These are phyloP conservation scores for Fragaria nilgerrensis DNA, from an alignment of 306 rosid species.

Conservation along the genomic window DNA sequence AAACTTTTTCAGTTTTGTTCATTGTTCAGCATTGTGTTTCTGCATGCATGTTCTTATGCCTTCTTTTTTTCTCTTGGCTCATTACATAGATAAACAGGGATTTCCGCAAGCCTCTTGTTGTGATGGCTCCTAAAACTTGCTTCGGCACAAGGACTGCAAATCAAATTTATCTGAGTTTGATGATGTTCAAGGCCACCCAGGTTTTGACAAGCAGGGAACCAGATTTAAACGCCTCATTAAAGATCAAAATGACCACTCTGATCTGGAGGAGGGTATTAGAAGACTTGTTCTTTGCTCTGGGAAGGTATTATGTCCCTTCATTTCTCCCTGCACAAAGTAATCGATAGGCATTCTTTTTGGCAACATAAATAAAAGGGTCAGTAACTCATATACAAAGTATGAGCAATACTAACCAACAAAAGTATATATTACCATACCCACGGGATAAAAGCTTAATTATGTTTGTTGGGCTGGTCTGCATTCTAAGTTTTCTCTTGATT, in stretches of 20 bases:
- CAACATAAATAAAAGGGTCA: not conserved
- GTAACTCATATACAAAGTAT: not conserved
- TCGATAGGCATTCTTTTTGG: not conserved
- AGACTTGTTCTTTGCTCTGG: slow-evolving; percentile 91
- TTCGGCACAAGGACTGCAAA: slow-evolving; percentile 85
- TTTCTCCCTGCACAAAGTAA: not conserved
- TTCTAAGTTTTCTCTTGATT: slow-evolving; percentile 11
- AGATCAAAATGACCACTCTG: slow-evolving; percentile 77
- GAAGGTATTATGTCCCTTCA: slow-evolving; percentile 45
- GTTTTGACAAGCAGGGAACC: slow-evolving; percentile 98
- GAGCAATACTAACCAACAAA: not conserved
- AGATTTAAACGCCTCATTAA: slow-evolving; percentile 94
- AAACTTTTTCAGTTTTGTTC: slow-evolving; percentile 16
- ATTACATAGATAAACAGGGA: slow-evolving; percentile 74
- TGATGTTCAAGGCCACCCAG: slow-evolving; percentile 98
- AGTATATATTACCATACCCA: not conserved
- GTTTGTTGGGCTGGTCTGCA: not conserved
- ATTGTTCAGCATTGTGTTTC: not conserved
- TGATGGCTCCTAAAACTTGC: slow-evolving; percentile 94
- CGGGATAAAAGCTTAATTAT: not conserved
- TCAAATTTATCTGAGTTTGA: slow-evolving; percentile 93
- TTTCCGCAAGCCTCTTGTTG: slow-evolving; percentile 91
- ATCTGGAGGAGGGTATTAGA: slow-evolving; percentile 80
- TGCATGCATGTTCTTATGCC: slow-evolving; percentile 9
- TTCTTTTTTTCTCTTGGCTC: not conserved